A percentile compares a stretch with the other conserved stretches of the same genome.
Conservation (phyloP, 2,329 filamentous ascomycete species). For the Paecilomyces fulvus region DNA sequence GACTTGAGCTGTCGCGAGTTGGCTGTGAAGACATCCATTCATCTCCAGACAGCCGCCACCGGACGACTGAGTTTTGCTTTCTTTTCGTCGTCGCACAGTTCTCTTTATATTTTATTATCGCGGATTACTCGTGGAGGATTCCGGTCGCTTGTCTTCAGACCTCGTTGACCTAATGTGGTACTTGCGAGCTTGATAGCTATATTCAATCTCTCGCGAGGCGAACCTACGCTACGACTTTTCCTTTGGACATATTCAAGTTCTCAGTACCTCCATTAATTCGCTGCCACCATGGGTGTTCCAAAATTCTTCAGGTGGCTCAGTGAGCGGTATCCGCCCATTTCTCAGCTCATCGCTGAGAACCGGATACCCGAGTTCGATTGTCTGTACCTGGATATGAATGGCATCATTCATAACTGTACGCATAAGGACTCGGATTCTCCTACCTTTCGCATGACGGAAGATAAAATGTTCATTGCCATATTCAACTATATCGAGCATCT, state of each 20-base stretch:
- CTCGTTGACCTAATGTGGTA: slow-evolving; percentile 3
- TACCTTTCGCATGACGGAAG: slow-evolving; percentile 86
- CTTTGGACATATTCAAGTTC: slow-evolving; percentile 6
- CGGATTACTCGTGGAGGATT: not conserved
- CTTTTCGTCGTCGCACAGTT: not conserved
- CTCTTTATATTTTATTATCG: not conserved
- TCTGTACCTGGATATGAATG: slow-evolving; percentile 87
- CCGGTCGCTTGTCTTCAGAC: not conserved
- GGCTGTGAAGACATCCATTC: not conserved
- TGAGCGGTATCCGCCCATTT: slow-evolving; percentile 96
- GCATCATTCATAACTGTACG: slow-evolving; percentile 98
- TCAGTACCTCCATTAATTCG: slow-evolving; percentile 9
- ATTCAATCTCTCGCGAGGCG: slow-evolving; percentile 5
- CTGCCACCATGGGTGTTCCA: slow-evolving; percentile 55
- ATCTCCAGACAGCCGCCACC: not conserved
- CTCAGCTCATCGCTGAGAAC: slow-evolving; percentile 96
- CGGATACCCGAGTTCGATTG: slow-evolving; percentile 98
- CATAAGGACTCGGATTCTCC: slow-evolving; percentile 92
- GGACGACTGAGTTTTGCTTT: not conserved
- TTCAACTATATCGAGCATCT: slow-evolving; percentile 99
- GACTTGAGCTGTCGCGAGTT: not conserved
- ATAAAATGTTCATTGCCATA: slow-evolving; percentile 99
- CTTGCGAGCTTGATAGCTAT: slow-evolving; percentile 13
- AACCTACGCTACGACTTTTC: slow-evolving; percentile 5
- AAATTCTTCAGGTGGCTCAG: slow-evolving; percentile 99